phyloP scores from a whole-genome alignment of 1,139 yeast species.

The Candida sp. region DNA sequence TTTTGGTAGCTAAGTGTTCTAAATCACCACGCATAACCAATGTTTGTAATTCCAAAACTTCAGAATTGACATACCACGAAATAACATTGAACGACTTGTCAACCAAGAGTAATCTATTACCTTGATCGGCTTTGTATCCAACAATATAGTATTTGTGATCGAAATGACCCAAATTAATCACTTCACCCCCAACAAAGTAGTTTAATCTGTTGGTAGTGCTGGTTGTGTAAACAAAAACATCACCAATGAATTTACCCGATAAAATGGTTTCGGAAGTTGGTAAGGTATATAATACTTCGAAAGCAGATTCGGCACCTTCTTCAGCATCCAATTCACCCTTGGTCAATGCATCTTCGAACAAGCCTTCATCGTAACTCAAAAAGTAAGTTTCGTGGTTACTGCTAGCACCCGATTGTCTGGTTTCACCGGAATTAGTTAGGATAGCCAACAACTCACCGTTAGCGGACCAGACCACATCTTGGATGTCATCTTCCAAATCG shows the following conservation, averaged over 20 bases:
- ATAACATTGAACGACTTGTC: slow-evolving; percentile 87
- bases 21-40: slow-evolving; percentile 92
- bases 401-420: slow-evolving; percentile 18
- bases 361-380: slow-evolving; percentile 66
- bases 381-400: slow-evolving; percentile 71
- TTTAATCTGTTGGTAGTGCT: slow-evolving; percentile 84
- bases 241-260: slow-evolving; percentile 96
- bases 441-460: slow-evolving; percentile 87
- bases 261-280: slow-evolving; percentile 68
- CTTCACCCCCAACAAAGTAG: slow-evolving; percentile 93
- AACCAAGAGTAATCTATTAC: slow-evolving; percentile 82
- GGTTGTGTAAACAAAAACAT: slow-evolving; percentile 85
- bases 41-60: slow-evolving; percentile 93
- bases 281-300: slow-evolving; percentile 81
- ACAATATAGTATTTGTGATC: slow-evolving; percentile 84
- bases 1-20: slow-evolving; percentile 39
- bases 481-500: slow-evolving; percentile 67
- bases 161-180: slow-evolving; percentile 89
- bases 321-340: slow-evolving; percentile 64
- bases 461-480: slow-evolving; percentile 88
- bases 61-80: slow-evolving; percentile 77
- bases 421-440: slow-evolving; percentile 46
- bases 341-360: slow-evolving; percentile 61
- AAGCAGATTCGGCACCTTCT: slow-evolving; percentile 84
- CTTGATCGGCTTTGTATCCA: slow-evolving; percentile 83